Evolutionary conservation across 78 protist genomes (phyloP), one percentile per base, ranked within the genome.

Genomic region (Dictyostelium firmibasis): DNA sequence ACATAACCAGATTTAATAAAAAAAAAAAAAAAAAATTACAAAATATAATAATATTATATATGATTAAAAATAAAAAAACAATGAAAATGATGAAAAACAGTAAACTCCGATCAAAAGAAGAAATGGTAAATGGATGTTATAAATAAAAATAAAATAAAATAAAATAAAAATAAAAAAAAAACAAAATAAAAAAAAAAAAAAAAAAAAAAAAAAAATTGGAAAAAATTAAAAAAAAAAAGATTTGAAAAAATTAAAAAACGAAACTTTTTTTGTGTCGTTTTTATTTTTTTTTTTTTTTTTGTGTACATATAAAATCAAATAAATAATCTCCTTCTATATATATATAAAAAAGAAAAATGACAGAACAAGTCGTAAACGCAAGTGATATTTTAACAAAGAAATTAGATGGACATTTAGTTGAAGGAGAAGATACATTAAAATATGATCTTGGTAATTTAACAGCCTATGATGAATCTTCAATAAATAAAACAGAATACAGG

Each of bases 401-500:
- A 29, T 20, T 44, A 2, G 35, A 53, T n/a, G 76, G 74, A 27
- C 86, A 89, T 89, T 43, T 89, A 5, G 82, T 89, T 44, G 94
- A 89, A 4, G 83, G 83, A 7, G 82, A 69, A 16, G 94, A 89
- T 89, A 67, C 94, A 6, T 69, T 89, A 29, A 14, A 23, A 41
- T 89, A 89, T 47, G 94, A 89, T 89, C 31, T 81, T 47, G 83
- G 83, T 23, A 89, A 89, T 81, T 38, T 89, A 10, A 6, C 57
- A 13, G 94, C 87, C 14, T 89, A 41, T 69, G 94, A 89, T 89
- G 27, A 67, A 16, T 89, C 94, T 9, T 33, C 75, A 27, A 41
- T 89, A 62, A 81, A 89, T 81, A 89, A 69, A 89, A 85, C 8
- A 9, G 85, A 78, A 81, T 89, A 75, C 29, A 89, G 81, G 86